phyloP scores from a whole-genome alignment of 805 yeast genomes.

The Jamesozyma piceae region DNA sequence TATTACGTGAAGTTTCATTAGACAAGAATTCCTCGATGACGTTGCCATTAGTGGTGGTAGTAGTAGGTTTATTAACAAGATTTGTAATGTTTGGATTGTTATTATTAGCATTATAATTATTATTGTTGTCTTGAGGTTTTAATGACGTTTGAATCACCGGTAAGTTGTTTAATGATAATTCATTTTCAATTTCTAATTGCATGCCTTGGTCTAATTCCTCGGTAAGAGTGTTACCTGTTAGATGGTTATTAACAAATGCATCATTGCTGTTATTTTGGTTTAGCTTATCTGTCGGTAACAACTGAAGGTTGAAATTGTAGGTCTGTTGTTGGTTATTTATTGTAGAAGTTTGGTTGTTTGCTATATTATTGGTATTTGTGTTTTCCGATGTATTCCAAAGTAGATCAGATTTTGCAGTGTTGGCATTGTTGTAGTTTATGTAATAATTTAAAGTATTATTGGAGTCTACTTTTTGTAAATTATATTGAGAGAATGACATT shows the following conservation, averaged over 20 bases:
- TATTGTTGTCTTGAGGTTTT: not conserved
- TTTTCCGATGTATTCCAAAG: not conserved
- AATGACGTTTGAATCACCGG: not conserved
- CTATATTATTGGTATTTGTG: not conserved
- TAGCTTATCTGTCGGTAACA: slow-evolving; percentile 2
- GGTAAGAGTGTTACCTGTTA: slow-evolving; percentile 27
- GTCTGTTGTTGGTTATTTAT: not conserved
- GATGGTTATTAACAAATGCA: slow-evolving; percentile 13
- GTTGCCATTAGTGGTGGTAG: not conserved
- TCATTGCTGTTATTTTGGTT: not conserved
- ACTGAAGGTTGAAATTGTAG: slow-evolving; percentile 5
- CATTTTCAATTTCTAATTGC: slow-evolving; percentile 1
- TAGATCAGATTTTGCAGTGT: not conserved
- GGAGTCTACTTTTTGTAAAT: slow-evolving; percentile 1
- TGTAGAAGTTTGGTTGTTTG: not conserved
- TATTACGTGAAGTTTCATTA: not conserved
- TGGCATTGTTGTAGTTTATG: not conserved
- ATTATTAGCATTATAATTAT: too few species aligned
- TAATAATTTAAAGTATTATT: not conserved
- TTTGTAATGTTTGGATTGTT: not conserved
- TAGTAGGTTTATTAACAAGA: not conserved
- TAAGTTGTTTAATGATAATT: not conserved
- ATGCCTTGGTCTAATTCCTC: slow-evolving; percentile 6
- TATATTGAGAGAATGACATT: not conserved
- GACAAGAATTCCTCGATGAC: not conserved